Base-by-base conservation (phyloP, 345 rosid genomes). In the Ceriops zippeliana region DNA sequence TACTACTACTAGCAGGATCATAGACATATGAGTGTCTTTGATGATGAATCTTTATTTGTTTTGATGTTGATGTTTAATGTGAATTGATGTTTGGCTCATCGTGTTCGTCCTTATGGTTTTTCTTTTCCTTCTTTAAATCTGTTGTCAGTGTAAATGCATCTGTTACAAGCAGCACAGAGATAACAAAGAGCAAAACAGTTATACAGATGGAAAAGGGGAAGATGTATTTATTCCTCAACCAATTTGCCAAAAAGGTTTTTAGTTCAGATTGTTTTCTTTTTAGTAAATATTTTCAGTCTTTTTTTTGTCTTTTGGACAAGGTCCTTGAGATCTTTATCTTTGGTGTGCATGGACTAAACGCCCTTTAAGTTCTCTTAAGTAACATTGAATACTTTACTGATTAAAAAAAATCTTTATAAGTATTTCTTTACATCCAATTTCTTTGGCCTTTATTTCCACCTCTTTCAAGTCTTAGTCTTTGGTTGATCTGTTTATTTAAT, bases 151-250 rank as follows among this genome's bases (percentile, higher is more conserved):
- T 93, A 80, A 89, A 83, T 79, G 97, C 97, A 80, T 91, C 97
- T 61, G 98, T 93, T 72, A 91, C 91, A 67, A 93, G 97, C 74
- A 91, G 92, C 81, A 89, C 95, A 11, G 96, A 93, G 84, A 75
- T 78, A 52, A 82, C 86, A 61, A 93, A 91, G 75, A 93, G 96
- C 75, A 93, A 91, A 84, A 93, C 98, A 27, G 78, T 89, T 73
- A 88, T 93, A 76, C 83, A 77, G 67, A 91, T 93, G 91, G 97
- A 93, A 69, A 93, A 91, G 80, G 93, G 77, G 78, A 93, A 81
- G 86, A 82, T 93, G 67, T 93, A 89, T 84, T 82, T 93, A 72
- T 78, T 75, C 64, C 97, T 91, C 58, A 90, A 89, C 75, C 92
- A 81, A 38, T 93, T 93, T 74, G 70, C 64, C 0, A 81, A 71